Evolutionary conservation across 2,329 filamentous ascomycete species (phyloP).

Genomic region (Fusarium lyarnte): DNA sequence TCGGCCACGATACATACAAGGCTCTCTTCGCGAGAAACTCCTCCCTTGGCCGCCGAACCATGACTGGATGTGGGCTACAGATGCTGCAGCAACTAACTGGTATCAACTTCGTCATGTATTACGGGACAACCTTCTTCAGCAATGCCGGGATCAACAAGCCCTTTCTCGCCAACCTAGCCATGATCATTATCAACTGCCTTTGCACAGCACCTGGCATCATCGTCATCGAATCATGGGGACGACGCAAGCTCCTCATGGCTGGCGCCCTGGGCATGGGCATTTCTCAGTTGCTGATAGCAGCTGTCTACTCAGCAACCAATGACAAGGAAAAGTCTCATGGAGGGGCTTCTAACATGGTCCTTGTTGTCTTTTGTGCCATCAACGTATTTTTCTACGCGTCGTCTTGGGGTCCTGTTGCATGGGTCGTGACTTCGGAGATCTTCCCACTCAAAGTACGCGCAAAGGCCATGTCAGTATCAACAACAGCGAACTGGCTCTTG

Average conservation of each 20-base stretch:
- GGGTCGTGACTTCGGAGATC: constrained; percentile 79
- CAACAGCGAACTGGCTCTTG: constrained; percentile 79
- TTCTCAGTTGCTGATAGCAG: constrained; percentile 71
- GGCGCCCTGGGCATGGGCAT: constrained; percentile 79
- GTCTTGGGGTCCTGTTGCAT: constrained; percentile 79
- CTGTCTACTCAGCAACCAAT: constrained; percentile 62
- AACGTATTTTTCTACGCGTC: constrained; percentile 84
- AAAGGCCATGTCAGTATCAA: constrained; percentile 79
- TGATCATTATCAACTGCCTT: constrained; percentile 79
- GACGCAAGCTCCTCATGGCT: constrained; percentile 75
- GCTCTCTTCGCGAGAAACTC: constrained; percentile 70
- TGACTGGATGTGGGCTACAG: constrained; percentile 79
- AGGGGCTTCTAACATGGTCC: constrained; percentile 63
- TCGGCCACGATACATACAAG: constrained; percentile 68
- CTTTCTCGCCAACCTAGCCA: constrained; percentile 77
- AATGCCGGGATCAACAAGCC: constrained; percentile 68
- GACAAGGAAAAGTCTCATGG: constrained; percentile 42
- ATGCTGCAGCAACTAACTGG: constrained; percentile 82
- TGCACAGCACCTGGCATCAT: constrained; percentile 80
- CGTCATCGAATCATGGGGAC: constrained; percentile 80
- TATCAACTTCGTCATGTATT: constrained; percentile 82
- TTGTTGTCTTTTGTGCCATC: constrained; percentile 71
- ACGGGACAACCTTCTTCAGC: constrained; percentile 77
- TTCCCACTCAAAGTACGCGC: constrained; percentile 76
- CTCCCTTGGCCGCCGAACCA: constrained; percentile 72